Conservation (phyloP, 169 alveolate genomes). For the Eimeria necatrix region DNA sequence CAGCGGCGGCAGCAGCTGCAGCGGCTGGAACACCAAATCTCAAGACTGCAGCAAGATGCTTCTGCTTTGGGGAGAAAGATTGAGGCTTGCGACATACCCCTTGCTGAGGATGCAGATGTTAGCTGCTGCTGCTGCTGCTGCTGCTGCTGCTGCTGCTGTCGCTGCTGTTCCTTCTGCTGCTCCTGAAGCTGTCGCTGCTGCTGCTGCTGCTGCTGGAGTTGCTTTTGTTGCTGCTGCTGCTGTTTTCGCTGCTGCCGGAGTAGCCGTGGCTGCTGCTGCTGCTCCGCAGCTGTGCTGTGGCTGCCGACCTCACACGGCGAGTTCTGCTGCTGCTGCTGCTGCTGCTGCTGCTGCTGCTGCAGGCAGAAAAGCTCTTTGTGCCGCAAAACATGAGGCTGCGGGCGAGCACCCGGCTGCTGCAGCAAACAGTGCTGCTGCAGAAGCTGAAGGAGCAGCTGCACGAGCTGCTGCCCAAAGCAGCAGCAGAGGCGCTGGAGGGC, state of each 20-base stretch:
- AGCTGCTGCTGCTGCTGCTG: slow-evolving; percentile 54
- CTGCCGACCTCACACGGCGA: too few species aligned
- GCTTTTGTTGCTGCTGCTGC: background rate
- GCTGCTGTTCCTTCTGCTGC: slow-evolving; percentile 3
- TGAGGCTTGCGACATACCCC: slow-evolving; percentile 34
- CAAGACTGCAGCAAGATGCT: slow-evolving; percentile 53
- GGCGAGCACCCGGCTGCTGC: slow-evolving; percentile 75
- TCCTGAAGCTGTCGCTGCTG: background rate
- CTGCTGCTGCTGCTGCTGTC: background rate
- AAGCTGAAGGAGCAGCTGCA: slow-evolving; percentile 60
- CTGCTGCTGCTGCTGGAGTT: too few species aligned
- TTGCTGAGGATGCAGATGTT: slow-evolving; percentile 55
- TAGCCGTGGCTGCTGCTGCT: background rate
- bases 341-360: slow-evolving; percentile 61
- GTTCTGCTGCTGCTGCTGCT: slow-evolving; percentile 28
- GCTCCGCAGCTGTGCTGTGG: background rate
- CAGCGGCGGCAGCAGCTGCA: slow-evolving; percentile 71
- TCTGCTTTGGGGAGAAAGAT: slow-evolving; percentile 11
- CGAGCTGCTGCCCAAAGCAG: slow-evolving; percentile 45
- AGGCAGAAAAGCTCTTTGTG: slow-evolving; percentile 74
- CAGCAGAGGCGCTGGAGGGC: slow-evolving; percentile 35
- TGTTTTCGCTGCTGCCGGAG: background rate
- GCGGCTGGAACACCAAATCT: background rate
- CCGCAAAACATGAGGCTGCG: slow-evolving; percentile 75
- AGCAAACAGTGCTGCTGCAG: slow-evolving; percentile 70